A percentile compares a stretch with the other conserved stretches of the same genome.
Conservation (phyloP, 805 yeast genomes). For the Kurtzmaniella cleridarum region DNA sequence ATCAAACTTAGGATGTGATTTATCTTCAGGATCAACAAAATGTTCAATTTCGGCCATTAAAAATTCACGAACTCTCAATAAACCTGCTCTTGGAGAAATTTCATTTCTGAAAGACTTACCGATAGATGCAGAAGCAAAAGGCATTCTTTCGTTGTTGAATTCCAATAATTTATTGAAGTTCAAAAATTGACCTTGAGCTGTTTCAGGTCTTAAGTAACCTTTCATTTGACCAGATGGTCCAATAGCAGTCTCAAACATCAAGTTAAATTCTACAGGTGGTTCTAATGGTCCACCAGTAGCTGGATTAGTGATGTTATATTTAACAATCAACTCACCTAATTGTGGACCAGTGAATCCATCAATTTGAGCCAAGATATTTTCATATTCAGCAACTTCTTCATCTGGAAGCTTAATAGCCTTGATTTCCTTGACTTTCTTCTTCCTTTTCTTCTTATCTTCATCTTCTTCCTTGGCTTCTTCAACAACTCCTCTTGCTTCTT, state of each 20-base stretch:
- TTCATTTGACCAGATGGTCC: constrained; percentile 97
- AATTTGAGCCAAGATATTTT: constrained; percentile 81
- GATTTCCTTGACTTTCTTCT: constrained; percentile 87
- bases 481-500: constrained; percentile 85
- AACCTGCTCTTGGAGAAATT: constrained; percentile 96
- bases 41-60: constrained; percentile 99
- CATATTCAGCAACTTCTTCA: constrained; percentile 71
- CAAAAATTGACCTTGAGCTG: constrained; percentile 98
- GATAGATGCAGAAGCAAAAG: constrained; percentile 98
- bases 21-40: constrained; percentile 89
- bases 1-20: constrained; percentile 73
- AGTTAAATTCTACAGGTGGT: constrained; percentile 90
- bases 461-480: constrained; percentile 50
- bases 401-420: constrained; percentile 85
- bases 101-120: constrained; percentile 99
- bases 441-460: constrained; percentile 65
- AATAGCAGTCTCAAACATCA: constrained; percentile 98
- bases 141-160: constrained; percentile 93
- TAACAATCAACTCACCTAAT: constrained; percentile 81
- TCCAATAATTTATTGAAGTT: constrained; percentile 92
- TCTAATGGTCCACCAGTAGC: constrained; percentile 81
- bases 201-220: constrained; percentile 97
- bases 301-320: constrained; percentile 86
- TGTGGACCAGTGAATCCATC: constrained; percentile 94
- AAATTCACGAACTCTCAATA: constrained; percentile 96